Evolutionary conservation across 305 asterid genomes (phyloP).

Genomic region (Withania somnifera): DNA sequence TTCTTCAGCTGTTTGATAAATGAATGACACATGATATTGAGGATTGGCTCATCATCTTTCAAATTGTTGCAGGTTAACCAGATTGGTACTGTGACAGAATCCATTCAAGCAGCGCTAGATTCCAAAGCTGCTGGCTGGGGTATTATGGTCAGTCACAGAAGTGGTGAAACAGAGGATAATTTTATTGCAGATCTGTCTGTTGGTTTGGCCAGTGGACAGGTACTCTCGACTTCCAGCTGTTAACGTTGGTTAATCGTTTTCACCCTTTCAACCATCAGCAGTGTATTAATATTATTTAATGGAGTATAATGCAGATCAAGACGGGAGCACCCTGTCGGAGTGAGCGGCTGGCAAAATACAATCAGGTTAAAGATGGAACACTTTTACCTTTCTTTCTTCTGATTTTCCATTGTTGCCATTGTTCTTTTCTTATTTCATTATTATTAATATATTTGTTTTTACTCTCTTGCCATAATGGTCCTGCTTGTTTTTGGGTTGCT

Average conservation of each 20-base stretch:
- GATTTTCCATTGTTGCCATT: not conserved
- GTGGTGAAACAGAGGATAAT: conserved; percentile 98
- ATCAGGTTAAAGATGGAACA: conserved; percentile 64
- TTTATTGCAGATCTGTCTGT: conserved; percentile 93
- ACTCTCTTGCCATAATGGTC: not conserved
- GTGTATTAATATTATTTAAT: not conserved
- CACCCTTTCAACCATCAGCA: not conserved
- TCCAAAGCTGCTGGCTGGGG: conserved; percentile 99
- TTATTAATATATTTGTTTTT: not conserved
- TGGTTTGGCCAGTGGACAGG: conserved; percentile 98
- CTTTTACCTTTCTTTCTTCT: not conserved
- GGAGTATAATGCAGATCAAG: conserved; percentile 65
- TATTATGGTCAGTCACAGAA: conserved; percentile 97
- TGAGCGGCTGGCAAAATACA: conserved; percentile 92
- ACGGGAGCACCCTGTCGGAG: conserved; percentile 99
- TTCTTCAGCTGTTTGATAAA: no score
- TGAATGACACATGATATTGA: not conserved
- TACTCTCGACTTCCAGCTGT: conserved; percentile 12
- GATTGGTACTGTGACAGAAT: conserved; percentile 91
- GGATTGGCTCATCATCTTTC: conserved; percentile 3
- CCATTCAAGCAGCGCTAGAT: conserved; percentile 91
- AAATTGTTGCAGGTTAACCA: conserved; percentile 72
- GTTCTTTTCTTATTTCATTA: not conserved
- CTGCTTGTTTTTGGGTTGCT: not conserved
- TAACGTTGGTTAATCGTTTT: not conserved